phyloP scores from a whole-genome alignment of 495 filamentous ascomycete species.

The Massariosphaeria phaeospora region DNA sequence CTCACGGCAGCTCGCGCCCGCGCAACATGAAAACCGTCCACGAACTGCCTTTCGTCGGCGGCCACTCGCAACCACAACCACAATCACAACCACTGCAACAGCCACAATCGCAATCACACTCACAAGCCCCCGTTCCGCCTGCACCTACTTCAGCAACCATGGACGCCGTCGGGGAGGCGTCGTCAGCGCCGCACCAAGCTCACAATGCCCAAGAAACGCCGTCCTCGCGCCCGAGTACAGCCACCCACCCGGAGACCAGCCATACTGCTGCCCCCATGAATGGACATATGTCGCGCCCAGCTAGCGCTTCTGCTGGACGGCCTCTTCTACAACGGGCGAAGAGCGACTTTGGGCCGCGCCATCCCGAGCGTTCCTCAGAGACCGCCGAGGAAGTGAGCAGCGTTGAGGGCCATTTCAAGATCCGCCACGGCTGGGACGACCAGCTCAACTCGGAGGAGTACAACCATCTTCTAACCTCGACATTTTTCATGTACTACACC shows the following conservation, averaged over 20 bases:
- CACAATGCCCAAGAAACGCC: slow-evolving; percentile 2
- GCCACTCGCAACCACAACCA: slow-evolving; percentile 15
- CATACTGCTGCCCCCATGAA: slow-evolving; percentile 8
- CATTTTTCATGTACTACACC: slow-evolving; percentile 98
- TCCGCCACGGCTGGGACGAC: slow-evolving; percentile 63
- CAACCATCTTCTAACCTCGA: slow-evolving; percentile 51
- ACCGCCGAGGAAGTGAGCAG: slow-evolving; percentile 33
- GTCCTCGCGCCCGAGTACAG: slow-evolving; percentile 18
- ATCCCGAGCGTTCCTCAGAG: slow-evolving; percentile 4
- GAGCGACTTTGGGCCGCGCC: slow-evolving; percentile 61
- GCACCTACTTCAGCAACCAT: slow-evolving; percentile 5
- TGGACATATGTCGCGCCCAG: slow-evolving; percentile 18
- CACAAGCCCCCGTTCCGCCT: slow-evolving; percentile 14
- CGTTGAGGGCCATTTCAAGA: slow-evolving; percentile 38
- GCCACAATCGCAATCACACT: slow-evolving; percentile 15
- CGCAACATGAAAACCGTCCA: slow-evolving; percentile 27
- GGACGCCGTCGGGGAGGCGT: slow-evolving; percentile 1
- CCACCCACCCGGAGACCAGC: slow-evolving; percentile 4
- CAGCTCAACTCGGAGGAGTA: slow-evolving; percentile 64
- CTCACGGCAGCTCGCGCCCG: slow-evolving; percentile 7
- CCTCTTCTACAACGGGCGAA: slow-evolving; percentile 62
- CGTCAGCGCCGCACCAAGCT: slow-evolving; percentile 8
- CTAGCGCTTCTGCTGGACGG: slow-evolving; percentile 24
- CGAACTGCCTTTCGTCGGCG: slow-evolving; percentile 24
- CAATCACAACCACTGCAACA: slow-evolving; percentile 17